These are phyloP conservation scores for Geopyxis carbonaria DNA, from an alignment of 495 filamentous ascomycete species.

Conservation along the genomic window DNA sequence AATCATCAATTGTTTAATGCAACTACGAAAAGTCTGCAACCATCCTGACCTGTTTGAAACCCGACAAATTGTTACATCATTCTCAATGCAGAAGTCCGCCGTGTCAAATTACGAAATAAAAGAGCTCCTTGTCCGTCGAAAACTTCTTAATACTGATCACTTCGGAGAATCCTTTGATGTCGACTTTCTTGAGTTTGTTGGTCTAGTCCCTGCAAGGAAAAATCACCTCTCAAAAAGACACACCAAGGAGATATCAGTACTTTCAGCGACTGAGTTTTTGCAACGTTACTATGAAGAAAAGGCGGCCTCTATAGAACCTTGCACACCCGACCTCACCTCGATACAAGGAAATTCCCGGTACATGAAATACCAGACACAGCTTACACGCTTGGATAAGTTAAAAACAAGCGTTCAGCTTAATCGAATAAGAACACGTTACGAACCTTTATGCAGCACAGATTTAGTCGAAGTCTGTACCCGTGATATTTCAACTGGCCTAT, in stretches of 20 bases:
- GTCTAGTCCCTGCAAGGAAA: conserved; percentile 56
- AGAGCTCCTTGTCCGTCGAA: conserved; percentile 51
- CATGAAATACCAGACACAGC: conserved; percentile 52
- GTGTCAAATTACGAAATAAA: conserved; percentile 63
- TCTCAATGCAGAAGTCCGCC: conserved; percentile 74
- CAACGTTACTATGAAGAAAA: conserved; percentile 14
- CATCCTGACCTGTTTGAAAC: conserved; percentile 96
- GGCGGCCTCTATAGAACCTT: conserved; percentile 30
- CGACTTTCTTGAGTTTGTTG: conserved; percentile 61
- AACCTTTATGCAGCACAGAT: conserved; percentile 62
- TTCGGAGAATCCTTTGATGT: conserved; percentile 30
- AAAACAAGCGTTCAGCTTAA: conserved; percentile 69
- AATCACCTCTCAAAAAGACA: conserved; percentile 47
- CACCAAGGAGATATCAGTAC: conserved; percentile 42
- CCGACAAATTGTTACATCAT: conserved; percentile 93
- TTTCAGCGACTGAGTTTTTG: conserved; percentile 42
- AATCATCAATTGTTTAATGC: conserved; percentile 97
- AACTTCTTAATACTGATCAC: conserved; percentile 46
- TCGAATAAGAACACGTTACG: conserved; percentile 58
- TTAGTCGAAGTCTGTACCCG: conserved; percentile 56
- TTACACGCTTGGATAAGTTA: conserved; percentile 58
- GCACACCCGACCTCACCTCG: conserved; percentile 38
- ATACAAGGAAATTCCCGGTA: conserved; percentile 53
- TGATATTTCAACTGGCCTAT: conserved; percentile 37
- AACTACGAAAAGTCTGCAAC: conserved; percentile 93